Evolutionary conservation across 306 rosid genomes (phyloP).

Genomic region (Cucurbita maxima): DNA sequence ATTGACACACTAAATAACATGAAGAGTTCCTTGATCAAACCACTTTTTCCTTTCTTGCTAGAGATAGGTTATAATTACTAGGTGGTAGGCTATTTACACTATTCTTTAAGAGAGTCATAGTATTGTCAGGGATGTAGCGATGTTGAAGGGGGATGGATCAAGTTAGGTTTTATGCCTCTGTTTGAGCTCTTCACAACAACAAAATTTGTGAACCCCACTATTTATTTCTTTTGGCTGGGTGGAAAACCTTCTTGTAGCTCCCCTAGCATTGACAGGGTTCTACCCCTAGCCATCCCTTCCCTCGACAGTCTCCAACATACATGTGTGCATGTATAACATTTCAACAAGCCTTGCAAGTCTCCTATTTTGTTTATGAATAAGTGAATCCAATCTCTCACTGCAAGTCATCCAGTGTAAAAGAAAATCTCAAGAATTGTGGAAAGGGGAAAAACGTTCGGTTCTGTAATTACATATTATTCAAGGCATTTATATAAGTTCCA

Average conservation of each 20-base stretch:
- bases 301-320: neutral
- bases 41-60: neutral
- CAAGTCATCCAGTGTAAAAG: neutral
- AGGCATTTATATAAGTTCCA: neutral
- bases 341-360: neutral
- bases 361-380: neutral
- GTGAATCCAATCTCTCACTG: neutral
- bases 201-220: neutral
- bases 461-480: neutral
- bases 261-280: neutral
- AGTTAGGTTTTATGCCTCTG: neutral
- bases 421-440: neutral
- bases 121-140: neutral
- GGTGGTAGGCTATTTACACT: neutral
- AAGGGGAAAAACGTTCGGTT: neutral
- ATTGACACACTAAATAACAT: neutral
- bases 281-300: neutral
- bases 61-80: neutral
- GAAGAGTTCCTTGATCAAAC: neutral
- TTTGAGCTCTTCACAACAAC: neutral
- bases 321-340: neutral
- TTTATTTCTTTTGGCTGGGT: neutral
- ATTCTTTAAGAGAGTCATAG: neutral
- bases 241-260: neutral
- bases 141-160: neutral